These are phyloP conservation scores for Reutealis trisperma DNA, from an alignment of 345 rosid genomes.

Conservation along the genomic window DNA sequence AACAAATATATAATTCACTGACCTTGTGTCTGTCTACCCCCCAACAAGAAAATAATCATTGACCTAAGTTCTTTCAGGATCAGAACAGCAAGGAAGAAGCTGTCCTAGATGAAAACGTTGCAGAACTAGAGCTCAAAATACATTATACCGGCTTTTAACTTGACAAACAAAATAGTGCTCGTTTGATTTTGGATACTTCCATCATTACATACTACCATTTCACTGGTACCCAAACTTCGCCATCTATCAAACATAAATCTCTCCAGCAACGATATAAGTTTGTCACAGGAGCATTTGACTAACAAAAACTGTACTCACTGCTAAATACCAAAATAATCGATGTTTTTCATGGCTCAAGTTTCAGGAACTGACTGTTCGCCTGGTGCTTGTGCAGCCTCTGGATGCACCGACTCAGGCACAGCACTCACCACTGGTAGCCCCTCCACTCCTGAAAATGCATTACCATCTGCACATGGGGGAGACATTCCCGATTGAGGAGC, in stretches of 20 bases:
- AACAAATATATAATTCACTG: too few species aligned
- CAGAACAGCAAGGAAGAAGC: too few species aligned
- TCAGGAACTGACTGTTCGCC: slow-evolving; percentile 6
- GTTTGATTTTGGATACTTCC: too few species aligned
- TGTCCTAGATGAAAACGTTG: too few species aligned
- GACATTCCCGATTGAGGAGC: slow-evolving; percentile 26
- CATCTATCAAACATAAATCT: background rate
- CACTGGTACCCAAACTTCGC: background rate
- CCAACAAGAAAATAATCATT: too few species aligned
- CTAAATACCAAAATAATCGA: background rate
- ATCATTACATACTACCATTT: too few species aligned
- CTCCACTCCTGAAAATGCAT: slow-evolving; percentile 21
- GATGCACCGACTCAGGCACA: slow-evolving; percentile 26
- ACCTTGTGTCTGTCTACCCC: too few species aligned
- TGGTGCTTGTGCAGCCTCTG: slow-evolving; percentile 17
- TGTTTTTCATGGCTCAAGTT: background rate
- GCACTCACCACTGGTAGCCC: background rate
- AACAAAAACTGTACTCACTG: background rate
- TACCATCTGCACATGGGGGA: slow-evolving; percentile 25
- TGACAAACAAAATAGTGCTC: too few species aligned
- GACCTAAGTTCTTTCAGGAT: too few species aligned
- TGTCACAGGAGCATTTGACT: background rate
- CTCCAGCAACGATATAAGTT: background rate
- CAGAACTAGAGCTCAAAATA: too few species aligned
- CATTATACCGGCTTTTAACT: too few species aligned